Evolutionary conservation across 1,284 basidiomycete genomes (phyloP), one percentile per base, ranked within the genome.

Genomic region (Ceratobasidium sp.): DNA sequence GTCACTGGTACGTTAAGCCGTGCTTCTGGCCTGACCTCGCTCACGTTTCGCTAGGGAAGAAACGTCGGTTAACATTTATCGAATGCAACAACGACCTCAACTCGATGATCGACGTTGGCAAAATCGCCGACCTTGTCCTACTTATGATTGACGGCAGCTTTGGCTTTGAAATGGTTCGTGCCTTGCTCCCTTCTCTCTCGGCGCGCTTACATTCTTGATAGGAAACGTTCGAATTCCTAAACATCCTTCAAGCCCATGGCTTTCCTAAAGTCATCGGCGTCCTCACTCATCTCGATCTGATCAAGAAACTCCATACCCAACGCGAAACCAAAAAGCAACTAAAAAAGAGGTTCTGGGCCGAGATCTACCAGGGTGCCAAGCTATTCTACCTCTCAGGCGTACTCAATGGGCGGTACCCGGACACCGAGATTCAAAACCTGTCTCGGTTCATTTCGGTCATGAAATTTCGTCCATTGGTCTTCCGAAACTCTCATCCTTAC

Each of bases 271-370:
- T 99, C 75, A 95, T 99, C 72, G 96, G 96, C 70, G 82, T 99
- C 65, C 88, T 99, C 49, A 93, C 95, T 25, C 97, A 99, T 78
- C 87, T 99, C 52, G 97, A 99, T 79, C 88, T 99, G 71, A 93
- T 99, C 76, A 98, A 98, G 83, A 97, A 96, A 77, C 86, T 91
- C 6, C 85, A 91, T 0, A 91, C 89, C 0, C 86, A 98, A 55
- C 92, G 91, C 71, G 88, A 89, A 56, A 96, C 94, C 62, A 99
- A 99, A 82, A 98, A 98, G 77, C 82, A 90, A 0, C 86, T 99
- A 53, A 99, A 99, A 81, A 96, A 94, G 78, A 92, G 97, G n/a
- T 99, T 99, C 82, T 99, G 97, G 96, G 95, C 96, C 0, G 97
- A 99, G 79, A 98, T 99, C 17, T 98, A 98, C 79, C 92, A 96